A percentile compares a stretch with the other conserved stretches of the same genome.
phyloP scores from a whole-genome alignment of 2,329 filamentous ascomycete species.

The Allantophomopsis cytisporea region DNA sequence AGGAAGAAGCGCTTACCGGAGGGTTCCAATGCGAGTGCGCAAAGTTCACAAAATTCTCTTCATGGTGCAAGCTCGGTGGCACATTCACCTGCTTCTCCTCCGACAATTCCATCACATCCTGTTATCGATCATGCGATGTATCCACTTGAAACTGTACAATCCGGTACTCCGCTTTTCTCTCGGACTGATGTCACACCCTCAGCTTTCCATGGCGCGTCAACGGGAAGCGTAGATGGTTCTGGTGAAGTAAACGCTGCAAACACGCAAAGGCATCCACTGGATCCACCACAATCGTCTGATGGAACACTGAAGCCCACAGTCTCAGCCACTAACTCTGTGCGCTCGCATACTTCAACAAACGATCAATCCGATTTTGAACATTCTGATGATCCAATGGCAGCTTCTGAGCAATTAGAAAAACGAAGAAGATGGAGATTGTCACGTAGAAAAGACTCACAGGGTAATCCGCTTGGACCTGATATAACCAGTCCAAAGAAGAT shows the following conservation, averaged over 20 bases:
- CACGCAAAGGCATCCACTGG: constrained; percentile 7
- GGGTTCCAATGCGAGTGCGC: constrained; percentile 72
- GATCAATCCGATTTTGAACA: constrained; percentile 74
- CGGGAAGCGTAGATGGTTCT: constrained; percentile 5
- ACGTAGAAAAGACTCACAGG: constrained; percentile 41
- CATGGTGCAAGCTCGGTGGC: constrained; percentile 20
- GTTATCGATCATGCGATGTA: constrained; percentile 10
- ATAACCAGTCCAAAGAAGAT: constrained; percentile 29
- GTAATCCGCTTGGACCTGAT: constrained; percentile 22
- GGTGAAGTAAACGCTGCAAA: constrained; percentile 3
- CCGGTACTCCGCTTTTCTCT: constrained; percentile 6
- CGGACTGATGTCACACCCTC: constrained; percentile 12
- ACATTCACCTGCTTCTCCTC: constrained; percentile 15
- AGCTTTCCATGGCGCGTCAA: constrained; percentile 10
- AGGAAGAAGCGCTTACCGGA: constrained; percentile 71
- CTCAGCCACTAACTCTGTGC: constrained; percentile 65
- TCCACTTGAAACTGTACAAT: constrained; percentile 12
- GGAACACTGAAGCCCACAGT: constrained; percentile 45
- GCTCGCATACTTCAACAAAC: constrained; percentile 52
- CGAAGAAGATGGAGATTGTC: constrained; percentile 62
- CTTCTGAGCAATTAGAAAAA: constrained; percentile 54
- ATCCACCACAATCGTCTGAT: constrained; percentile 11
- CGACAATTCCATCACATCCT: constrained; percentile 17
- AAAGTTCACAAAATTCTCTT: constrained; percentile 80
- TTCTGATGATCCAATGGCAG: constrained; percentile 38